phyloP scores from a whole-genome alignment of 441 rosid species.

The Cnidoscolus chayamansa region DNA sequence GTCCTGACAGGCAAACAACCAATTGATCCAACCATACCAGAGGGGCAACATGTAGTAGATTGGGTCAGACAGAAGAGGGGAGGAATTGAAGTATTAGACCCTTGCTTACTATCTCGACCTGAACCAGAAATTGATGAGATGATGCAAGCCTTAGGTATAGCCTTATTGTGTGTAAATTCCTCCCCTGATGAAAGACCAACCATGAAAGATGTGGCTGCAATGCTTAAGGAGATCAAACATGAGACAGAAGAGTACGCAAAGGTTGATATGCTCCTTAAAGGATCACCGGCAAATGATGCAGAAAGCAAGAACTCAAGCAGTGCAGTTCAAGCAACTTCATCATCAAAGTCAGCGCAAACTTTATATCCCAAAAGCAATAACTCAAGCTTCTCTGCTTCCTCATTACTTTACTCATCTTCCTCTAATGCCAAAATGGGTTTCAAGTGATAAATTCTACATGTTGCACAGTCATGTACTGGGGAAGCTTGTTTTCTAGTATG shows the following conservation, averaged over 20 bases:
- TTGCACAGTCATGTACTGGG: slow-evolving; percentile 24
- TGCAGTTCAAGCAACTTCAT: slow-evolving; percentile 41
- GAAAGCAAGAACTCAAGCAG: slow-evolving; percentile 25
- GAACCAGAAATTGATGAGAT: slow-evolving; percentile 73
- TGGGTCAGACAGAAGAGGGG: slow-evolving; percentile 78
- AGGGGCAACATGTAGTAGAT: slow-evolving; percentile 78
- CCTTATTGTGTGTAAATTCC: slow-evolving; percentile 69
- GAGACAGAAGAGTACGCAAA: slow-evolving; percentile 83
- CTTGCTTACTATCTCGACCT: slow-evolving; percentile 45
- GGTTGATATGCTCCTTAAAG: slow-evolving; percentile 66
- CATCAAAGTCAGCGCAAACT: slow-evolving; percentile 43
- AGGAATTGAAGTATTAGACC: slow-evolving; percentile 65
- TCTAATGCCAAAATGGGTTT: slow-evolving; percentile 30
- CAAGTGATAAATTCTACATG: slow-evolving; percentile 22
- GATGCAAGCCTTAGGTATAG: slow-evolving; percentile 79
- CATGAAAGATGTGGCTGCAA: slow-evolving; percentile 90
- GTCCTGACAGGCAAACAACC: slow-evolving; percentile 92
- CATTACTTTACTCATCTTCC: slow-evolving; percentile 66
- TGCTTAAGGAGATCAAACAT: slow-evolving; percentile 84
- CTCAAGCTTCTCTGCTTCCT: slow-evolving; percentile 78
- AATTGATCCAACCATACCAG: slow-evolving; percentile 94
- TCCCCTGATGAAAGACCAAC: slow-evolving; percentile 84
- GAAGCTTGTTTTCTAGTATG: slow-evolving; percentile 23
- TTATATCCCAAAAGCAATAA: slow-evolving; percentile 59
- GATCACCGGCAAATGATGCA: slow-evolving; percentile 45